Base-by-base conservation (phyloP, 1,284 basidiomycete genomes). In the Ceratobasidium theobromae region DNA sequence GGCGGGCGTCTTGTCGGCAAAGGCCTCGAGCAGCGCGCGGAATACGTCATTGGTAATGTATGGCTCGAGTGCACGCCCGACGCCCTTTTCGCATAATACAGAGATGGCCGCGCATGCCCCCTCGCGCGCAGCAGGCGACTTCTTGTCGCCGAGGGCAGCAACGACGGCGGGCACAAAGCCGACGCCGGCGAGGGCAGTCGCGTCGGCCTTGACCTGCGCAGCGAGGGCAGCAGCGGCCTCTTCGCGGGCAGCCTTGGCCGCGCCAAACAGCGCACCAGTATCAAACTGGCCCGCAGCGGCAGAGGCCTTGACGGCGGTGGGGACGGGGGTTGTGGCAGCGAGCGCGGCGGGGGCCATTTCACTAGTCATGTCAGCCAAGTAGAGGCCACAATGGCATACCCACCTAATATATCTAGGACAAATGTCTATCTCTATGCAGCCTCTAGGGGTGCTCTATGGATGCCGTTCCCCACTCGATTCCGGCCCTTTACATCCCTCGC, bases 141-240 rank as follows among this genome's bases (percentile, higher is more conserved):
- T 93, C 86, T 95, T 96, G 86, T 96, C 93, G 77, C 81, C 82
- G 70, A 95, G 88, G 67, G 89, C 89, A 84, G 92, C 94, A 78
- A 93, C 76, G 72, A 88, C 81, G 72, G 93, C 93, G 70, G 89
- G 88, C 67, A 82, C 80, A 79, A 97, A 91, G 72, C 86, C 90
- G 70, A 88, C 81, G 72, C 86, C 81, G 73, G 84, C 82, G 75
- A 98, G 85, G 70, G 87, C 79, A 71, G 93, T 89, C 75, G 95
- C 95, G 72, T 95, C 86, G 79, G 91, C 91, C 86, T 92, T 86
- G 72, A 84, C 85, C 74, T 84, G 79, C 67, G 86, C 82, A 72
- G 85, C 88, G 72, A 98, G 84, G 65, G 86, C 81, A 72, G 84
- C 79, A 70, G 84, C 86, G 46, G 91, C 86, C 67, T 86, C 79